Percentiles rank a stretch among this genome's conserved stretches.
Evolutionary conservation across 768 basidiomycete genomes (phyloP).

Genomic region (Tricholoma matsutake): DNA sequence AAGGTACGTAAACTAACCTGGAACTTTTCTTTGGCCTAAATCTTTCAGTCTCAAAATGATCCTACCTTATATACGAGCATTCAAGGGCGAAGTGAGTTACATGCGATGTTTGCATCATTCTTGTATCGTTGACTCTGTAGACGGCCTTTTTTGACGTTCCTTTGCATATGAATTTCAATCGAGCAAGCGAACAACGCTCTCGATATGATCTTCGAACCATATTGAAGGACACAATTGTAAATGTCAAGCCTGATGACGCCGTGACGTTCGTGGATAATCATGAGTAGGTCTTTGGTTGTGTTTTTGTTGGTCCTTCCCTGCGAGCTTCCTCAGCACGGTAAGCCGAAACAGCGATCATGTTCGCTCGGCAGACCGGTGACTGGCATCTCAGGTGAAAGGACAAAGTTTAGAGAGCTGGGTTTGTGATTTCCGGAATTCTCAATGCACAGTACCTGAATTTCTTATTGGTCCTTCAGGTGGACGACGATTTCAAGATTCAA

Average conservation of each 20-base stretch:
- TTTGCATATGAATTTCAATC: constrained; percentile 78
- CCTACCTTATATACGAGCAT: constrained; percentile 54
- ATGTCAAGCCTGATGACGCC: constrained; percentile 70
- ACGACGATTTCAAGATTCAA: constrained; percentile 68
- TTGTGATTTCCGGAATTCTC: constrained; percentile 16
- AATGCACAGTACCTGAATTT: not conserved
- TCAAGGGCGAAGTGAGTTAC: constrained; percentile 58
- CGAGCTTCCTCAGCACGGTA: constrained; percentile 53
- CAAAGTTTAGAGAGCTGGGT: constrained; percentile 86
- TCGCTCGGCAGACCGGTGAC: not conserved
- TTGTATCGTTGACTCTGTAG: constrained; percentile 32
- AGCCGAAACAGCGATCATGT: constrained; percentile 12
- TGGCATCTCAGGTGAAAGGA: constrained; percentile 45
- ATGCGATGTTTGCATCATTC: not conserved
- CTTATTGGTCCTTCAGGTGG: constrained; percentile 47
- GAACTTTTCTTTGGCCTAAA: not conserved
- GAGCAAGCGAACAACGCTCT: constrained; percentile 65
- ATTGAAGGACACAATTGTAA: constrained; percentile 65
- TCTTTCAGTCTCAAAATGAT: constrained; percentile 45
- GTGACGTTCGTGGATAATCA: constrained; percentile 92
- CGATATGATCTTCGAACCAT: constrained; percentile 77
- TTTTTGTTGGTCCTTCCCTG: not conserved
- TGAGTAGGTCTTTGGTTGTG: constrained; percentile 51
- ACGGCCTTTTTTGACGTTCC: constrained; percentile 91
- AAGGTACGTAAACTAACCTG: constrained; percentile 40